Conservation (phyloP, 2,329 filamentous ascomycete species). For the Botrytis squamosa region DNA sequence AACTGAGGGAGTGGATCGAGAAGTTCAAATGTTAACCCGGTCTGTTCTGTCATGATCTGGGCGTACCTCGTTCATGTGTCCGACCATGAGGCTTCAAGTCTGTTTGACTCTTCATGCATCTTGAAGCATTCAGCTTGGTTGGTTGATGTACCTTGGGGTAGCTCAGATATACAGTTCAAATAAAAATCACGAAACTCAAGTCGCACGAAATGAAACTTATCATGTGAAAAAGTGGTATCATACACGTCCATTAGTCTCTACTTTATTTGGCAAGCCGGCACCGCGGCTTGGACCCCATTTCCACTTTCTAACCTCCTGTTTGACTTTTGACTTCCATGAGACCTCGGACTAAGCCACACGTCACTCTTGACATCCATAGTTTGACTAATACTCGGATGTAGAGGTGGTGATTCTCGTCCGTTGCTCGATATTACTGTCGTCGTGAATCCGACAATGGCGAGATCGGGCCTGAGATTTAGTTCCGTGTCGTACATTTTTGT, state of each 20-base stretch:
- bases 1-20: not conserved
- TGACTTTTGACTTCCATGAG: not conserved
- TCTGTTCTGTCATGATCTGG: not conserved
- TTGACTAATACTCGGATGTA: not conserved
- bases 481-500: not conserved
- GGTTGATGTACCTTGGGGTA: not conserved
- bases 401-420: slow-evolving; percentile 6
- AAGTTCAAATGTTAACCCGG: accelerated
- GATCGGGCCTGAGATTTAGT: slow-evolving; percentile 5
- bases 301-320: not conserved
- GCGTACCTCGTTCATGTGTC: not conserved
- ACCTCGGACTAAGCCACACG: not conserved
- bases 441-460: slow-evolving; percentile 14
- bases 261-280: not conserved
- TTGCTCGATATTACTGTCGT: slow-evolving; percentile 19
- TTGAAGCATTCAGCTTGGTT: not conserved
- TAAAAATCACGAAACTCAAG: not conserved
- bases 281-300: not conserved
- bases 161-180: not conserved
- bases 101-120: not conserved
- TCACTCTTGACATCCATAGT: not conserved
- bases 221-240: not conserved
- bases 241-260: not conserved
- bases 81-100: not conserved
- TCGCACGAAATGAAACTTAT: not conserved